phyloP scores from a whole-genome alignment of 768 basidiomycete species.

The Tricholoma bakamatsutake region DNA sequence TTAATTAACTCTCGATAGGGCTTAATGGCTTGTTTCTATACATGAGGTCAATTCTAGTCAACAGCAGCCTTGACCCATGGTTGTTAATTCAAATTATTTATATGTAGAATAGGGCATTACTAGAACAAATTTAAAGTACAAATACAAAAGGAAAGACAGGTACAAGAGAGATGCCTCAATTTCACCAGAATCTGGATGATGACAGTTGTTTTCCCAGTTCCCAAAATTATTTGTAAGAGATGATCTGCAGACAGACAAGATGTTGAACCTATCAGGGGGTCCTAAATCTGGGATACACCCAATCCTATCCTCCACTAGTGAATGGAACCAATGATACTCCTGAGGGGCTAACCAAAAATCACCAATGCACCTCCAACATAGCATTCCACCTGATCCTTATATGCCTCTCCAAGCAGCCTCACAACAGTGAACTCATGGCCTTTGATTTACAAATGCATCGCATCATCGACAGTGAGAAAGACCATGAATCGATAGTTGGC shows the following conservation, averaged over 20 bases:
- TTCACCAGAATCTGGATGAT: constrained; percentile 62
- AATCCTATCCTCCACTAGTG: constrained; percentile 78
- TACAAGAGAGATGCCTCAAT: no score
- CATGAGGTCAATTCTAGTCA: no score
- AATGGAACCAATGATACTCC: constrained; percentile 94
- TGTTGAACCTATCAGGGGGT: constrained; percentile 48
- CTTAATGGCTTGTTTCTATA: no score
- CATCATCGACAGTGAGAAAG: constrained; percentile 81
- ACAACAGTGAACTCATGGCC: constrained; percentile 87
- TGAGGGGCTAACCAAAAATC: constrained; percentile 94
- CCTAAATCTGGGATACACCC: constrained; percentile 67
- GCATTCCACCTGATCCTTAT: constrained; percentile 60
- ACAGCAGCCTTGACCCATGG: no score
- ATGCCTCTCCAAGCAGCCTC: constrained; percentile 73
- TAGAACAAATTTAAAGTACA: no score
- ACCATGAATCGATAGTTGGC: constrained; percentile 95
- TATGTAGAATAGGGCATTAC: no score
- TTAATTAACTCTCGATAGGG: no score
- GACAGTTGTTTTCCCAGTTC: constrained; percentile 69
- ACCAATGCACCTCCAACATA: constrained; percentile 79
- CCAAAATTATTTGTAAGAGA: constrained; percentile 23
- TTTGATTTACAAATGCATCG: constrained; percentile 93
- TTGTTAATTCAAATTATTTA: no score
- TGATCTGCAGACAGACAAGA: no score
- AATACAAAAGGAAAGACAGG: no score